These are phyloP conservation scores for Trichosporon inkin DNA, from an alignment of 1,284 basidiomycete species.

Conservation along the genomic window DNA sequence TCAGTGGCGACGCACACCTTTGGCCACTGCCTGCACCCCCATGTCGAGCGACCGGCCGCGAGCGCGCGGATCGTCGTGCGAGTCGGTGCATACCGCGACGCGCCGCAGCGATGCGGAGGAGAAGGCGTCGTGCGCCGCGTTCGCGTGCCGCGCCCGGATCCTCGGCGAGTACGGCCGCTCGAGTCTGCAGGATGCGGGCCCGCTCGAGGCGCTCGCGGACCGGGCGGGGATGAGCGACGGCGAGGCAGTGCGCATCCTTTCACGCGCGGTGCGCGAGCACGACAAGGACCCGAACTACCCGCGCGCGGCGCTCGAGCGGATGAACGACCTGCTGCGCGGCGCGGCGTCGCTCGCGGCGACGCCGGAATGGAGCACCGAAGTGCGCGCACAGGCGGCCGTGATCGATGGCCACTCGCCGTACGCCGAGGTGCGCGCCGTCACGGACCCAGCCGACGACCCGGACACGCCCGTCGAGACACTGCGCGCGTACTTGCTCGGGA, in stretches of 20 bases:
- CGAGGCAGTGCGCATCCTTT: background rate
- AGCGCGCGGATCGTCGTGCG: no score
- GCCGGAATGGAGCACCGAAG: constrained; percentile 13
- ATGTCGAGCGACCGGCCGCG: no score
- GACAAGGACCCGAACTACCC: constrained; percentile 1
- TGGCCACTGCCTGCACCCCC: no score
- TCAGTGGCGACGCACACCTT: no score
- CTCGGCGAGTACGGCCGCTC: background rate
- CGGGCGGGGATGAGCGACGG: constrained; percentile 1
- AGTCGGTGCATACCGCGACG: background rate
- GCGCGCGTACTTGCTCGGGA: constrained; percentile 17
- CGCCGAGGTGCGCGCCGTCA: constrained; percentile 21
- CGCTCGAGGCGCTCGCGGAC: background rate
- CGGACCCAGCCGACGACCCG: constrained; percentile 15
- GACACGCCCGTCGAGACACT: constrained; percentile 16
- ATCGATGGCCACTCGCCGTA: constrained; percentile 15
- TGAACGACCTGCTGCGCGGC: background rate
- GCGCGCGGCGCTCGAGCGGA: background rate
- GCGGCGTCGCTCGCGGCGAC: background rate
- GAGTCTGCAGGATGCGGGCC: background rate
- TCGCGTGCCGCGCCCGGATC: background rate
- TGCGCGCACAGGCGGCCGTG: background rate
- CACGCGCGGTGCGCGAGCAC: background rate
- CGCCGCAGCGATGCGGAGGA: background rate
- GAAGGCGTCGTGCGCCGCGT: background rate